A percentile compares a stretch with the other conserved stretches of the same genome.
These are phyloP conservation scores for Suillus occidentalis DNA, from an alignment of 768 basidiomycete species.

Conservation along the genomic window DNA sequence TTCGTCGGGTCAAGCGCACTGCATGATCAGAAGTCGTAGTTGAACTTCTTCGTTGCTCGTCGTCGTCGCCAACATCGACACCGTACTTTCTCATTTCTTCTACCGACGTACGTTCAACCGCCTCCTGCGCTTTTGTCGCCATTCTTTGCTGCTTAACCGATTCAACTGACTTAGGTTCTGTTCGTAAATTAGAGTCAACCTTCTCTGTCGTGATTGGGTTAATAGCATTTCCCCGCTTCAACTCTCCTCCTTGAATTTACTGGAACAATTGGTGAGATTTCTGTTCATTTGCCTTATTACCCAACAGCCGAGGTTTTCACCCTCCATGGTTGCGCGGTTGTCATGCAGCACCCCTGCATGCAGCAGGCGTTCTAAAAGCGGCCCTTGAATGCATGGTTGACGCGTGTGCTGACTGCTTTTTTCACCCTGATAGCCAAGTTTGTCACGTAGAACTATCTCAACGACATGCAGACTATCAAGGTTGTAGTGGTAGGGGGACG, in stretches of 20 bases:
- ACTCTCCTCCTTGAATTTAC: conserved; percentile 20
- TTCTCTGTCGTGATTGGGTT: conserved; percentile 30
- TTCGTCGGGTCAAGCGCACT: conserved; percentile 18
- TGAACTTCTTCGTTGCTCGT: conserved; percentile 24
- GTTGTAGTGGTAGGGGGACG: conserved; percentile 97
- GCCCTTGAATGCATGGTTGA: conserved; percentile 23
- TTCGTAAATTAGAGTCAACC: conserved; percentile 23
- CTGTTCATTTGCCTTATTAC: conserved; percentile 8
- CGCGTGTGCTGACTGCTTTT: conserved; percentile 14
- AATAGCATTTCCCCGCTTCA: conserved; percentile 16
- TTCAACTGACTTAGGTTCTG: conserved; percentile 22
- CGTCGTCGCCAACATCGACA: conserved; percentile 32
- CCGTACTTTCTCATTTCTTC: conserved; percentile 13
- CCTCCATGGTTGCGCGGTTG: conserved; percentile 27
- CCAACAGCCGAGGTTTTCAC: conserved; percentile 15
- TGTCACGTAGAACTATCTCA: conserved; percentile 19
- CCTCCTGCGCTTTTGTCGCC: conserved; percentile 7
- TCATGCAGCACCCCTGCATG: conserved; percentile 26
- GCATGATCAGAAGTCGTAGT: conserved; percentile 24
- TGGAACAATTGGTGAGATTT: conserved; percentile 25
- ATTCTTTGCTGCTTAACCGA: conserved; percentile 7
- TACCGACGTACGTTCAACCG: conserved; percentile 20
- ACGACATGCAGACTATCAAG: conserved; percentile 91
- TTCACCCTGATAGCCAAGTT: conserved; percentile 13
- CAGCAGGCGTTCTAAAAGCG: conserved; percentile 22